phyloP scores from a whole-genome alignment of 441 rosid species.

The Raphanus hybrid region DNA sequence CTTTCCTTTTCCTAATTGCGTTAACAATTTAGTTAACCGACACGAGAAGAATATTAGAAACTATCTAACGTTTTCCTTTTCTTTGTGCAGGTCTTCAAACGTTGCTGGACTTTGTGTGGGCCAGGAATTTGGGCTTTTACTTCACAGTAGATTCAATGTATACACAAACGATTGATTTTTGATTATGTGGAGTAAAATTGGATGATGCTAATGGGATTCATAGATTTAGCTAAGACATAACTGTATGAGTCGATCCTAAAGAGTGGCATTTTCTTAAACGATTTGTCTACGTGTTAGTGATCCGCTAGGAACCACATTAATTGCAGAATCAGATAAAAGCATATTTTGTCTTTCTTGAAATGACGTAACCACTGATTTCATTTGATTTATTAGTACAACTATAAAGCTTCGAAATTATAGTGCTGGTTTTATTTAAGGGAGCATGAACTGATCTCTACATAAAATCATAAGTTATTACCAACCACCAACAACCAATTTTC shows the following conservation, averaged over 20 bases:
- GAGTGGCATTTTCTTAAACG: neutral
- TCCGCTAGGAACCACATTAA: conserved; percentile 3
- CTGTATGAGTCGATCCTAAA: neutral
- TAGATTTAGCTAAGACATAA: conserved; percentile 12
- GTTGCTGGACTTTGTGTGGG: no score
- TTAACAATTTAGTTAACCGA: no score
- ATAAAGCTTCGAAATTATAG: conserved; percentile 11
- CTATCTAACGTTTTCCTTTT: no score
- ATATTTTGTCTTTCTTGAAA: conserved; percentile 20
- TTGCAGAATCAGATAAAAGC: conserved; percentile 21
- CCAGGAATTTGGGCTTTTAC: no score
- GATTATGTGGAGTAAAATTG: neutral
- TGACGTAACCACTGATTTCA: neutral
- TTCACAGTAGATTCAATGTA: neutral
- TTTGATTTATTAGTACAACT: neutral
- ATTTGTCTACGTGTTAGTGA: neutral
- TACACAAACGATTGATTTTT: neutral
- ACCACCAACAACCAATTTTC: no score
- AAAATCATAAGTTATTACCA: no score
- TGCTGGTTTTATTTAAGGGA: no score
- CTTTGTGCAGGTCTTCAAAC: no score
- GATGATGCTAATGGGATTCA: neutral
- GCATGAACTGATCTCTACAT: no score
- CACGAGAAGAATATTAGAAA: no score
- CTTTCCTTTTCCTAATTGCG: no score